phyloP scores from a whole-genome alignment of 345 rosid species.

The Erucastrum elatum region DNA sequence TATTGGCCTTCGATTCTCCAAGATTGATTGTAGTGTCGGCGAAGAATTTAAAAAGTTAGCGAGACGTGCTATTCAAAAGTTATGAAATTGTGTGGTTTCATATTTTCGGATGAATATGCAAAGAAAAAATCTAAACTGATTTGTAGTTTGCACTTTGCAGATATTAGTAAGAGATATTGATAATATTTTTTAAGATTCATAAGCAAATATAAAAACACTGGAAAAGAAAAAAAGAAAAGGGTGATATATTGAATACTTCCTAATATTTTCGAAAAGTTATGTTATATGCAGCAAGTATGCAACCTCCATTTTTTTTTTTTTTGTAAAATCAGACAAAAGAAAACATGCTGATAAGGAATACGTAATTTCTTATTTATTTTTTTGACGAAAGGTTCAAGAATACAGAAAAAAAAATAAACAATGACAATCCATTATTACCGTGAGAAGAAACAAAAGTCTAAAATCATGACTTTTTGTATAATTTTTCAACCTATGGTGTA shows the following conservation, averaged over 20 bases:
- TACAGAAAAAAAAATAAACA: too few species aligned
- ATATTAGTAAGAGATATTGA: background rate
- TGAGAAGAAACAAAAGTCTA: background rate
- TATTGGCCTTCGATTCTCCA: background rate
- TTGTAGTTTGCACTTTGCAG: background rate
- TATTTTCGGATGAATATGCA: background rate
- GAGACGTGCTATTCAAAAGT: background rate
- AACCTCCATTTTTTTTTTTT: too few species aligned
- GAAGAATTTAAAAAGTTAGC: background rate
- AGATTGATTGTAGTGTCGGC: background rate
- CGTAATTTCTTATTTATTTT: too few species aligned
- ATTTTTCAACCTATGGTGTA: background rate
- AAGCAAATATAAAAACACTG: background rate
- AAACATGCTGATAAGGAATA: too few species aligned
- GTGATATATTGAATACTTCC: background rate
- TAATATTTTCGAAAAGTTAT: too few species aligned
- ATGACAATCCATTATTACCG: background rate
- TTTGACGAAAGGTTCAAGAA: too few species aligned
- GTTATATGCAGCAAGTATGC: too few species aligned
- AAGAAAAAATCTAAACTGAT: background rate
- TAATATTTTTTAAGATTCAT: background rate
- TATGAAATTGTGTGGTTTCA: background rate
- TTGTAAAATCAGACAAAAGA: too few species aligned
- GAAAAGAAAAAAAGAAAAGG: background rate
- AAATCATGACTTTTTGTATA: background rate